These are phyloP conservation scores for Excoecaria agallocha DNA, from an alignment of 345 rosid species.

Conservation along the genomic window DNA sequence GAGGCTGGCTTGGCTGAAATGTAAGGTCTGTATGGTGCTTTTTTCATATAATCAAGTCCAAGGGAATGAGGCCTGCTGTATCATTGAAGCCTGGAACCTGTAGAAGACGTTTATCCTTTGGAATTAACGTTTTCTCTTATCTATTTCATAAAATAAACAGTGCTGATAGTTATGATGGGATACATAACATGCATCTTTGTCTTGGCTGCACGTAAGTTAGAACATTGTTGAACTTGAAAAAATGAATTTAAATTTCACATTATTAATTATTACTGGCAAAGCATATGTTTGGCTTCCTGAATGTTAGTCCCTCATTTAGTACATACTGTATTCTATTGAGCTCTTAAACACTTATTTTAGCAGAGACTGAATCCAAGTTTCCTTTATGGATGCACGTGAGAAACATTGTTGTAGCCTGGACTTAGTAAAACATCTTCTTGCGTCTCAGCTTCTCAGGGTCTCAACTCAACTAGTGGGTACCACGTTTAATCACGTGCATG, in stretches of 20 bases:
- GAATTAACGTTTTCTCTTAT: constrained; percentile 32
- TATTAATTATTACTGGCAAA: no score
- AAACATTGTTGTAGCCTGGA: constrained; percentile 11
- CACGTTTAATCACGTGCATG: constrained; percentile 42
- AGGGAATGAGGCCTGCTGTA: constrained; percentile 90
- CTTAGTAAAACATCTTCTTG: background rate
- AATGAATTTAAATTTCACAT: no score
- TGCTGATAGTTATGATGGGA: background rate
- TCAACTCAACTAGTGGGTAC: background rate
- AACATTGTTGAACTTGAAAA: no score
- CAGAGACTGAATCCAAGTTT: no score
- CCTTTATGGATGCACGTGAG: constrained; percentile 6
- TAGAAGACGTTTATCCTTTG: constrained; percentile 84
- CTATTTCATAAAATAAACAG: background rate
- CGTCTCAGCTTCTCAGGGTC: background rate
- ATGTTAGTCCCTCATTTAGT: no score
- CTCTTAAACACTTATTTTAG: no score
- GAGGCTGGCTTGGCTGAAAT: constrained; percentile 40
- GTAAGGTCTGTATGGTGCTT: constrained; percentile 8
- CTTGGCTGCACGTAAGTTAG: no score
- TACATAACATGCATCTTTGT: background rate
- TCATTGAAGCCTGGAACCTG: constrained; percentile 78
- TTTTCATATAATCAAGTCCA: constrained; percentile 61
- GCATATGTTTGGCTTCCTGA: no score
- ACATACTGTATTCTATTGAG: no score